Evolutionary conservation across 192 early-diverging fungal species (phyloP), one percentile per base, ranked within the genome.

Genomic region (Entomortierella lignicola): DNA sequence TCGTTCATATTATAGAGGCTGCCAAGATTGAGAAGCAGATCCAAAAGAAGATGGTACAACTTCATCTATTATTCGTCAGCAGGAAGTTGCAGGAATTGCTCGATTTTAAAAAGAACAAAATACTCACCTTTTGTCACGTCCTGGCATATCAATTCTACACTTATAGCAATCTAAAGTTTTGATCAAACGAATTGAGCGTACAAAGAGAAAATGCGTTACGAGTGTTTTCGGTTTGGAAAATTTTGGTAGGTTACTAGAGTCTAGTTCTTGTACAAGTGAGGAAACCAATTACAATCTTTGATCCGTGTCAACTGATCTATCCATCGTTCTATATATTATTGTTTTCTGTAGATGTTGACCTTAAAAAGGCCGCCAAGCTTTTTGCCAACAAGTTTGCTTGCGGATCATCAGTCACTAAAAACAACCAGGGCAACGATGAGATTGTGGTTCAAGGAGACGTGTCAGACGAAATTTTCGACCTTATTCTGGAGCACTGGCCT

Each of bases 361-460:
- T 99, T 60, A 99, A 98, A 72, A 97, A 96, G 81, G 96, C 96
- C 1, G 94, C 98, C 63, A 99, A 99, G 84, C 72, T 90, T 66
- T 96, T 99, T 87, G 95, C 97, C 44, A 94, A 88, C 66, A 94
- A 95, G 80, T 99, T 97, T 85, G 98, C 98, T 18, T 94, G 93
- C 80, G 96, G 97, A 42, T 91, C 94, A n/a, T 95, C 95, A 15
- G 92, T 94, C 52, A 87, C 93, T 52, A 98, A 98, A 87, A 98
- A 93, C 77, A 91, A 93, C 64, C 91, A 94, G 81, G 96, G 96
- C 70, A 83, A 74, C 54, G 97, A 98, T 55, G 98, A 99, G 80
- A 97, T 99, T 82, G 92, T 98, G 27, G 93, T 99, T 8, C 97
- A 98, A 75, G 98, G 98, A 66, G 98, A 99, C 72, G 90, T 97